phyloP scores from a whole-genome alignment of 495 filamentous ascomycete genomes.

The Haplographium delicatum region DNA sequence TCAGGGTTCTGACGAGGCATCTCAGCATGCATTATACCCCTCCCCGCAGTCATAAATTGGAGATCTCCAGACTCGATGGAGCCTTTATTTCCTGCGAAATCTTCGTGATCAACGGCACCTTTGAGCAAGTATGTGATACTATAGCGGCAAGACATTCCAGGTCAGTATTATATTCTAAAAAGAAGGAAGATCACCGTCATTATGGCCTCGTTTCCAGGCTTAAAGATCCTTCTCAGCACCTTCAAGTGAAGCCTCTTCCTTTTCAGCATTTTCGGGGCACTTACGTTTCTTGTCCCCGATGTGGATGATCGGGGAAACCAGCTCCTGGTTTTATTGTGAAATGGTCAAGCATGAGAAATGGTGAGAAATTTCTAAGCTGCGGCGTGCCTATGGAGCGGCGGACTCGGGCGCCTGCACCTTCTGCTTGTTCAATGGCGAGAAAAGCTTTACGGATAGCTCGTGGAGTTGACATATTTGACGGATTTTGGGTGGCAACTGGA shows the following conservation, averaged over 20 bases:
- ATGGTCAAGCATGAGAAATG: constrained; percentile 97
- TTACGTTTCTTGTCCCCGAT: constrained; percentile 16
- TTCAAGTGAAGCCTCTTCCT: constrained; percentile 1
- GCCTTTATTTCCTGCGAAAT: constrained; percentile 85
- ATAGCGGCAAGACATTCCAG: neutral
- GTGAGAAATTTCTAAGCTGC: constrained; percentile 78
- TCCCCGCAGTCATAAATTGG: constrained; percentile 96
- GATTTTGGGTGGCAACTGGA: constrained; percentile 17
- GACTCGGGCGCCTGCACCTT: constrained; percentile 85
- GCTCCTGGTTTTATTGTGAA: constrained; percentile 76
- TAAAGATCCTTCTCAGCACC: neutral
- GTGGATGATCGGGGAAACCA: constrained; percentile 78
- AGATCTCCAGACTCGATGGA: constrained; percentile 81
- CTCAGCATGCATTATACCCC: constrained; percentile 92
- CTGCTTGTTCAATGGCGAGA: constrained; percentile 78
- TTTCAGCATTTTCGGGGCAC: neutral
- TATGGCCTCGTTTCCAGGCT: constrained; percentile 51
- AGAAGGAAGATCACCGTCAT: constrained; percentile 6
- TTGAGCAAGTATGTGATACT: constrained; percentile 82
- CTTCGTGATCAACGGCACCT: constrained; percentile 89
- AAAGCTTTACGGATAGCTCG: constrained; percentile 77
- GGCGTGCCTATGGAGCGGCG: constrained; percentile 84
- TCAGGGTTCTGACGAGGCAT: constrained; percentile 83
- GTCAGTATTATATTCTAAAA: too few species aligned
- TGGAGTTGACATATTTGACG: constrained; percentile 57